Evolutionary conservation across 2,329 filamentous ascomycete species (phyloP), one percentile per base, ranked within the genome.

Genomic region (Teratosphaeria zuluensis): DNA sequence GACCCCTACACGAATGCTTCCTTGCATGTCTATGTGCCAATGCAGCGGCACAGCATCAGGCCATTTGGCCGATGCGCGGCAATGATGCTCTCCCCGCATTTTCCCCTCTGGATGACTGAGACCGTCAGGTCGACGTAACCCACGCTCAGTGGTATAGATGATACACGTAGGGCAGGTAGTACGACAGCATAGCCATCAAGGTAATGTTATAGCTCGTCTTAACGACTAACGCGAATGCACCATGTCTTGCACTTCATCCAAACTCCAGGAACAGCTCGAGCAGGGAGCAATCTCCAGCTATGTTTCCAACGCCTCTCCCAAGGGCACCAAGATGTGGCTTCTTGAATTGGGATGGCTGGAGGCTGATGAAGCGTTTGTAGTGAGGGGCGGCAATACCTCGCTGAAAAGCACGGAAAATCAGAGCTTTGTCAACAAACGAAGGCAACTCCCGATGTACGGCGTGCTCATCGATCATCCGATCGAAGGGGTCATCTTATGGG

Each of bases 321-420:
- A 65, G 11, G 77, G 77, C 6, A 57, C 56, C 30, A 57, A 77
- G 64, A 77, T 79, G 68, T 75, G 77, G 64, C 66, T 80, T 14
- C 42, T 63, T 46, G 71, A 78, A 64, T 66, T 78, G 7, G 77
- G 77, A 12, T 74, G 71, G 61, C 66, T 80, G 3, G 73, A 78
- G 64, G 72, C 68, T 46, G 77, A 80, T 60, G 78, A 80, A 60
- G 76, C 72, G 46, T 80, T 77, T 69, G 68, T 78, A 5, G 62
- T 77, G 19, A 70, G 73, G 16, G 76, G 74, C 54, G 73, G 63
- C 19, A 78, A 78, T 62, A 68, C 72, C 21, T 74, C 73, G 56
- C 62, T 71, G 9, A 54, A 62, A 31, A 74, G 68, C 63, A 73
- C 68, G 8, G 62, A 66, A 55, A 62, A 74, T 61, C 59, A 66